phyloP scores from a whole-genome alignment of 768 basidiomycete genomes.

The Boletus rufocinnamomeus region DNA sequence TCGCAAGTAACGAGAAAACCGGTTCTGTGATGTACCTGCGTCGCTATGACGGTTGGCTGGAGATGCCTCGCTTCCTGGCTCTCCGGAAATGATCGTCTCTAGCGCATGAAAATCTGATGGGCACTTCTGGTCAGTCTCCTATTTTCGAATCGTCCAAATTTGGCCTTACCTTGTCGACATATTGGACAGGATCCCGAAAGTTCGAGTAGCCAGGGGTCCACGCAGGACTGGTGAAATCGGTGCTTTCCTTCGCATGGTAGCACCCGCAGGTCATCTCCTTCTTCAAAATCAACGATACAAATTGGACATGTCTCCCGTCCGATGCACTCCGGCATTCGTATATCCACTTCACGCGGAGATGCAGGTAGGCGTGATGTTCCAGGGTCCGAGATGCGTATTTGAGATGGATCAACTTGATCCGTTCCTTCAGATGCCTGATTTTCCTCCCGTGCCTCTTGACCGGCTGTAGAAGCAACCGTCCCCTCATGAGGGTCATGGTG shows the following conservation, averaged over 20 bases:
- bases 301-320: slow-evolving; percentile 91
- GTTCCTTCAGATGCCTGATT: slow-evolving; percentile 4
- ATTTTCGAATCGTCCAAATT: neutral
- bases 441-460: slow-evolving; percentile 4
- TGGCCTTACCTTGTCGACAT: slow-evolving; percentile 76
- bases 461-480: neutral
- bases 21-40: slow-evolving; percentile 33
- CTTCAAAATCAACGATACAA: slow-evolving; percentile 92
- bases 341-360: slow-evolving; percentile 30
- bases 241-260: slow-evolving; percentile 92
- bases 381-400: neutral
- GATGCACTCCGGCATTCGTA: slow-evolving; percentile 62
- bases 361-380: neutral
- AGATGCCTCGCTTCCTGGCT: slow-evolving; percentile 20
- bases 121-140: neutral
- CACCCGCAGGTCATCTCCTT: slow-evolving; percentile 88
- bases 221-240: slow-evolving; percentile 85
- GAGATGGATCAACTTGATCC: slow-evolving; percentile 9
- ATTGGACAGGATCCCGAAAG: slow-evolving; percentile 90
- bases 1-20: slow-evolving; percentile 60
- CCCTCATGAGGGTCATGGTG: neutral
- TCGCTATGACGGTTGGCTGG: slow-evolving; percentile 15
- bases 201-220: slow-evolving; percentile 92
- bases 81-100: slow-evolving; percentile 54
- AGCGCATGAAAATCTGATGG: slow-evolving; percentile 58